Percentiles rank a stretch among this genome's conserved stretches.
phyloP scores from a whole-genome alignment of 495 filamentous ascomycete species.

The Aspergillus egyptiacus region DNA sequence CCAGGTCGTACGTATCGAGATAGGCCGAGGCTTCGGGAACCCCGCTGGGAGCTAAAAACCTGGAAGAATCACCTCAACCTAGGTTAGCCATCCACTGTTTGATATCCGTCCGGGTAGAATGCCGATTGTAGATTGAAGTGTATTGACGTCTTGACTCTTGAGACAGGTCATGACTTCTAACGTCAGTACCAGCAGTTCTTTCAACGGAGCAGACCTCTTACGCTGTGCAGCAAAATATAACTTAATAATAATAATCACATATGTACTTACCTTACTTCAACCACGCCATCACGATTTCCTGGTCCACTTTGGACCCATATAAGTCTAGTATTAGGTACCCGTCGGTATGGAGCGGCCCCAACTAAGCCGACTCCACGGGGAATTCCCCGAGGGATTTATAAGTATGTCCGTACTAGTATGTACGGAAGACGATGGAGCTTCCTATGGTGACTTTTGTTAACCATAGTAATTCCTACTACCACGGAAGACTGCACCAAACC shows the following conservation, averaged over 20 bases:
- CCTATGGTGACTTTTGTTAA: background rate
- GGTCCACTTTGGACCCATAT: slow-evolving; percentile 1
- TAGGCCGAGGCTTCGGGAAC: slow-evolving; percentile 1
- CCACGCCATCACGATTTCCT: background rate
- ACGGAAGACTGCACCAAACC: too few species aligned
- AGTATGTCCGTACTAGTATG: background rate
- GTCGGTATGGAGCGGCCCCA: background rate
- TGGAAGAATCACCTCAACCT: background rate
- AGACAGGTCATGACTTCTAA: background rate
- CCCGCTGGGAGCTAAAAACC: background rate
- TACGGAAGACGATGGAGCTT: background rate
- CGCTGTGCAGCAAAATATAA: background rate
- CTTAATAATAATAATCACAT: too few species aligned
- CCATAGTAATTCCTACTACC: background rate
- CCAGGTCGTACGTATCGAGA: too few species aligned
- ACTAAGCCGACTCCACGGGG: slow-evolving; percentile 5
- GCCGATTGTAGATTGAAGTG: background rate
- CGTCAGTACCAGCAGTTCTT: background rate
- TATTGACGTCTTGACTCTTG: too few species aligned
- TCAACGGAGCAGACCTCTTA: background rate
- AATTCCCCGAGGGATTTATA: background rate
- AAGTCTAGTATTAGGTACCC: too few species aligned
- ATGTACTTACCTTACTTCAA: too few species aligned
- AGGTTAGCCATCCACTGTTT: background rate
- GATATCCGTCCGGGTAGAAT: background rate